Evolutionary conservation across 2,329 filamentous ascomycete species (phyloP).

Genomic region (Plenodomus biglobosus): DNA sequence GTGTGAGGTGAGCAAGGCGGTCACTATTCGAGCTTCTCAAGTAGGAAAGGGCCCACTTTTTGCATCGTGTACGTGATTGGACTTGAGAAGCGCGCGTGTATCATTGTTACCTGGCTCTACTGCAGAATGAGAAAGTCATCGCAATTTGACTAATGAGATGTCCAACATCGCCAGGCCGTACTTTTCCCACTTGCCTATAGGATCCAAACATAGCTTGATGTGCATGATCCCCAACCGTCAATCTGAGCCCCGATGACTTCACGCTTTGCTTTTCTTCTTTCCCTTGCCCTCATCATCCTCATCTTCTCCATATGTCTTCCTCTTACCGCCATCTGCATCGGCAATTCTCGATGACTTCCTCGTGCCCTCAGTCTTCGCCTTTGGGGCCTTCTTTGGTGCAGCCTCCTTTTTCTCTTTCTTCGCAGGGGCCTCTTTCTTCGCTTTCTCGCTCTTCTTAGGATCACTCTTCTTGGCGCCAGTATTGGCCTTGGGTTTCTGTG

Average conservation of each 20-base stretch:
- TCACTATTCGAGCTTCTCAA: background rate
- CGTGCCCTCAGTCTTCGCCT: slow-evolving; percentile 23
- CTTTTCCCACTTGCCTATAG: too few relatives aligned
- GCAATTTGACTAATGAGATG: too few relatives aligned
- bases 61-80: background rate
- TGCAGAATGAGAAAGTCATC: background rate
- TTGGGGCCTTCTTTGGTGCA: slow-evolving; percentile 4
- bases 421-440: slow-evolving; percentile 14
- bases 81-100: background rate
- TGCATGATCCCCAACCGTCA: too few relatives aligned
- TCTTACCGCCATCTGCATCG: slow-evolving; percentile 14
- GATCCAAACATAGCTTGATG: too few relatives aligned
- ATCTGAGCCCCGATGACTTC: background rate
- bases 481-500: slow-evolving; percentile 28
- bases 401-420: slow-evolving; percentile 6
- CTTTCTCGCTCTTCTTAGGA: slow-evolving; percentile 18
- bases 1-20: background rate
- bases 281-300: slow-evolving; percentile 18
- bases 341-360: slow-evolving; percentile 20
- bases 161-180: too few relatives aligned
- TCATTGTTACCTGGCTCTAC: background rate
- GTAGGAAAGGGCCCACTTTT: background rate
- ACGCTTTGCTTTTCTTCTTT: slow-evolving; percentile 23
- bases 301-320: slow-evolving; percentile 21
- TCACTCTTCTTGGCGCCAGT: slow-evolving; percentile 17